A percentile compares a stretch with the other conserved stretches of the same genome.
phyloP scores from a whole-genome alignment of 2,329 filamentous ascomycete species.

The Aspergillus sergii region DNA sequence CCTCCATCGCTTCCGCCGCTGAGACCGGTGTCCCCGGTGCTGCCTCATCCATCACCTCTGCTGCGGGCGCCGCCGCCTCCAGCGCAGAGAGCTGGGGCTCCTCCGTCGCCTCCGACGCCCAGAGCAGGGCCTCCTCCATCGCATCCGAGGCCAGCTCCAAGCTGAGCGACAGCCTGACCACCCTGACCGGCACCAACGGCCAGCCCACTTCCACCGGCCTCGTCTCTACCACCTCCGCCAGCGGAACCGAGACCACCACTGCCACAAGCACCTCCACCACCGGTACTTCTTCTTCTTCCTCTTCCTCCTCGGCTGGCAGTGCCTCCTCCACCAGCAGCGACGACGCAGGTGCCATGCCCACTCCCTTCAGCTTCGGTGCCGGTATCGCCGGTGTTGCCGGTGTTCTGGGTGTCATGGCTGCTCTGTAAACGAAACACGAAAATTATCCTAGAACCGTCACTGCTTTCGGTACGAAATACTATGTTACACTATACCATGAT shows the following conservation, averaged over 20 bases:
- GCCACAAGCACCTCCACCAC: slow-evolving; percentile 1
- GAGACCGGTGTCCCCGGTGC: slow-evolving; percentile 21
- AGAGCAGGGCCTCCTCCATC: slow-evolving; percentile 16
- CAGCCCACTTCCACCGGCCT: slow-evolving; percentile 13
- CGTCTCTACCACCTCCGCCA: slow-evolving; percentile 7
- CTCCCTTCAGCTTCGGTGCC: slow-evolving; percentile 20
- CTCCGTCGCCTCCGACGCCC: slow-evolving; percentile 12
- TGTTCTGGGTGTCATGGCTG: slow-evolving; percentile 33
- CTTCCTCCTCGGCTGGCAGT: slow-evolving; percentile 8
- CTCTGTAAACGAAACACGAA: slow-evolving; percentile 24
- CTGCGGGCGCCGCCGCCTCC: slow-evolving; percentile 18
- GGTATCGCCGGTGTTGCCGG: slow-evolving; percentile 29
- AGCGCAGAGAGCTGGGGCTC: slow-evolving; percentile 14
- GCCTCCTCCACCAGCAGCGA: slow-evolving; percentile 19
- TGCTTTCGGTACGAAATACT: neutral
- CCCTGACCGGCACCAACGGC: slow-evolving; percentile 24
- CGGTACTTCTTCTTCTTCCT: slow-evolving; percentile 10
- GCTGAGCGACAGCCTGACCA: slow-evolving; percentile 15
- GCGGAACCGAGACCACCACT: neutral
- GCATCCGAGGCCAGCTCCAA: slow-evolving; percentile 15
- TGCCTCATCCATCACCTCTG: slow-evolving; percentile 20
- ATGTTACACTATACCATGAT: slow-evolving; percentile 1
- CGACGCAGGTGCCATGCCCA: slow-evolving; percentile 24
- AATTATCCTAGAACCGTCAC: neutral
- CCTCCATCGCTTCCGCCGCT: slow-evolving; percentile 18